Conservation (phyloP, 2,329 filamentous ascomycete species). For the Aspergillus unguis region DNA sequence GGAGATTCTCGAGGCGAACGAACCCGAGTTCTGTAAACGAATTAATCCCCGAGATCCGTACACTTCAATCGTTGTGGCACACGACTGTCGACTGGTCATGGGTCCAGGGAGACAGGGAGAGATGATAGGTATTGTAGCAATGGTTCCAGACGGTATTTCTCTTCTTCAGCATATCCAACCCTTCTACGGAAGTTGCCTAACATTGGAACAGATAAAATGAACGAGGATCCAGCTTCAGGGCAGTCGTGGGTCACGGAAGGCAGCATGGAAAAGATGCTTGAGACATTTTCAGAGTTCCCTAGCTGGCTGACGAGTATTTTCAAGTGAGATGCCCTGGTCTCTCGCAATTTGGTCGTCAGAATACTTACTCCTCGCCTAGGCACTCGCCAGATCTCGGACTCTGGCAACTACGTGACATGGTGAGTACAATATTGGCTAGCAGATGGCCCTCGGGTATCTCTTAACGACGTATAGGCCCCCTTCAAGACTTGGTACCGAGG, state of each 20-base stretch:
- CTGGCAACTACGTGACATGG: conserved; percentile 24
- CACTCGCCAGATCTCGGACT: conserved; percentile 1
- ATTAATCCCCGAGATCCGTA: conserved; percentile 37
- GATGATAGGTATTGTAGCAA: conserved; percentile 44
- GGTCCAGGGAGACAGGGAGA: conserved; percentile 43
- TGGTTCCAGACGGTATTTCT: conserved; percentile 48
- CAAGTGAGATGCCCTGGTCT: no score
- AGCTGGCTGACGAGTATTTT: no score
- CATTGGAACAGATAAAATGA: no score
- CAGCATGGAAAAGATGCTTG: conserved; percentile 8
- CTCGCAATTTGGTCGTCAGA: no score
- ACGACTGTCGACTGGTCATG: conserved; percentile 45
- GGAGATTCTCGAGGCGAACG: no score
- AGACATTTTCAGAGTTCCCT: conserved; percentile 7
- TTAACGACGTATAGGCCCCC: no score
- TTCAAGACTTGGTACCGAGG: conserved; percentile 15
- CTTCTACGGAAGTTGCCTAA: no score
- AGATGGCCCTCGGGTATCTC: no score
- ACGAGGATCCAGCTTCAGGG: conserved; percentile 4
- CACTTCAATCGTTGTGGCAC: conserved; percentile 48
- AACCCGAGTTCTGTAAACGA: conserved; percentile 21
- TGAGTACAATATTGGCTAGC: no score
- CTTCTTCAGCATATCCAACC: no score
- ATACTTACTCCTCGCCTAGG: conserved; percentile 1
- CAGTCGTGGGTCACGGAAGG: conserved; percentile 10